Evolutionary conservation across 163 green algal species (phyloP).

Genomic region (Scenedesmus sp.): DNA sequence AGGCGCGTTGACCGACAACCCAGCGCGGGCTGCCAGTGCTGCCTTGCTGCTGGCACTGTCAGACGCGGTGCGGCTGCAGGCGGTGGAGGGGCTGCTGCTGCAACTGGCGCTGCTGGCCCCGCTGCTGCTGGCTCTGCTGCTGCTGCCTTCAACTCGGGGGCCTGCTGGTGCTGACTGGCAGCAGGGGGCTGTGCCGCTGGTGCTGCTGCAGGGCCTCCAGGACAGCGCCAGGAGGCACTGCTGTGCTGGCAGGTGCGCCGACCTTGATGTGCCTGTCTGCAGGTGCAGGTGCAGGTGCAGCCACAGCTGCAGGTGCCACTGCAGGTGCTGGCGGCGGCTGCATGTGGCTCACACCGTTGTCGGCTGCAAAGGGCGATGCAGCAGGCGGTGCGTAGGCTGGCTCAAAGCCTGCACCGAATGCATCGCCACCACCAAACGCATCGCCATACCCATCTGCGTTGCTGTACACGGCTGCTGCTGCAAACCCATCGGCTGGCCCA

Average conservation of each 20-base stretch:
- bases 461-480: conserved; percentile 22
- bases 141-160: not conserved
- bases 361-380: not conserved
- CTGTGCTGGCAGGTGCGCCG: not conserved
- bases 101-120: not conserved
- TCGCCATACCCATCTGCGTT: not conserved
- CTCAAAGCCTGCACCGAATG: conserved; percentile 16
- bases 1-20: conserved; percentile 28
- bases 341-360: not conserved
- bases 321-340: not conserved
- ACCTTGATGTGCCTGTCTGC: not conserved
- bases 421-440: not conserved
- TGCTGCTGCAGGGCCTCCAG: conserved; percentile 4
- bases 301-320: not conserved
- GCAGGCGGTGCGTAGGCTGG: not conserved
- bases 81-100: not conserved
- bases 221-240: not conserved
- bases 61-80: not conserved
- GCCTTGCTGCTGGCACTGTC: not conserved
- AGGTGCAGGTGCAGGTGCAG: not conserved
- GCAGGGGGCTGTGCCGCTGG: not conserved
- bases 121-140: not conserved
- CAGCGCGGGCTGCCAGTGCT: not conserved
- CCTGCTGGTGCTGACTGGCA: conserved; percentile 21
- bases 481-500: not conserved